Base-by-base conservation (phyloP, 352 stramenopile genomes). In the Peronospora belbahrii region DNA sequence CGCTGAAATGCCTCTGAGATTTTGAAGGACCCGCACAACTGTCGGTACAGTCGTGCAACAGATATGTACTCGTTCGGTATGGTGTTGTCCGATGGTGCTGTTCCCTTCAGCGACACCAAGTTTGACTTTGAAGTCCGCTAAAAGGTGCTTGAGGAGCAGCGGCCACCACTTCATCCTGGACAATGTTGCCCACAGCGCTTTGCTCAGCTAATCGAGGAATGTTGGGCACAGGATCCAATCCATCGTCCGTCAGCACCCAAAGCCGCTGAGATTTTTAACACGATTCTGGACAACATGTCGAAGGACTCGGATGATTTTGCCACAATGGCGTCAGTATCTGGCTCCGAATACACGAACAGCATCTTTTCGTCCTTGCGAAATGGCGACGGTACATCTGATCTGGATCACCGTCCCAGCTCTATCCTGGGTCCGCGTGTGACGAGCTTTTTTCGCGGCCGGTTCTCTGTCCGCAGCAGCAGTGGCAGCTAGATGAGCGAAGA, bases 61-160 rank as follows among this genome's bases (percentile, higher is more conserved):
- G 74, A 85, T 50, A 83, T 85, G 68, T 85, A 85, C 48, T 80
- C 66, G 24, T 85, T 85, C 28, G 74, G 74, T 20, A 85, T 85
- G 70, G 70, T 83, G 32, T 44, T 85, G 9, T 73, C 68, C 15
- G 66, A 85, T 43, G 74, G 70, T 9, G 71, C 63, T 15, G 60
- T 85, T 38, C 74, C 74, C 2, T 85, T 85, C 25, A 74, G 55
- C 43, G 61, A 82, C 50, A 76, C 70, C 10, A 67, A 70, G 8
- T 85, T 85, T 42, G 74, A 85, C 30, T 85, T 85, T 40, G 70
- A 85, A 40, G 74, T 85, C 1, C 70, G 74, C 18, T 61, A 85
- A 32, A 74, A 71, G 30, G 74, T 85, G 33, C 46, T 85, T 13
- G 55, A 59, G 22, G 64, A 74, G 42, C 56, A 80, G 35, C 70